Conservation (phyloP, 2,329 filamentous ascomycete genomes). For the Aspergillus glaucus region DNA sequence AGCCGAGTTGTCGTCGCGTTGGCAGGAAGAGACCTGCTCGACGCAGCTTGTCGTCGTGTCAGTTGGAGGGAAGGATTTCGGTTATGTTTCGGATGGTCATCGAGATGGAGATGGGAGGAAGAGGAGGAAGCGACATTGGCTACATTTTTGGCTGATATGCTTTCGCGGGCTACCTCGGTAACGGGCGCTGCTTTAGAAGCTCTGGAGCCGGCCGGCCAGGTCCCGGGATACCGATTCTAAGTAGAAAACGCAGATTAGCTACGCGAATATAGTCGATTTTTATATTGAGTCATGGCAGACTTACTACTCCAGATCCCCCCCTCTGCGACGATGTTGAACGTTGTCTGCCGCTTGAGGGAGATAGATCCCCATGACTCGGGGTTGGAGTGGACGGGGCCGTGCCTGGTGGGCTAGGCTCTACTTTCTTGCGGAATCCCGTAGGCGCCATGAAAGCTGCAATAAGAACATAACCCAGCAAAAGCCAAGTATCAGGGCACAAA, state of each 20-base stretch:
- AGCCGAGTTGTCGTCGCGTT: conserved; percentile 40
- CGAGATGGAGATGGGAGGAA: conserved; percentile 21
- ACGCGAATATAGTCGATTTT: conserved; percentile 1
- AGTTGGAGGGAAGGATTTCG: conserved; percentile 37
- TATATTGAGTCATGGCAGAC: conserved; percentile 6
- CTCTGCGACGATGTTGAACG: conserved; percentile 21
- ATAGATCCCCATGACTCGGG: conserved; percentile 17
- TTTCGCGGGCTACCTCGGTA: conserved; percentile 46
- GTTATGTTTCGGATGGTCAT: conserved; percentile 17
- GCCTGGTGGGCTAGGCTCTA: conserved; percentile 35
- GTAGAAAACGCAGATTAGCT: conserved; percentile 7
- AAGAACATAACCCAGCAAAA: conserved; percentile 28
- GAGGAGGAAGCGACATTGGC: conserved; percentile 29
- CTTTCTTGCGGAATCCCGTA: conserved; percentile 39
- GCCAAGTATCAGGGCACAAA: conserved; percentile 2
- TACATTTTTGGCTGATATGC: conserved; percentile 38
- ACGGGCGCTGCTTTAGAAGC: conserved; percentile 41
- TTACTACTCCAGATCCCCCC: conserved; percentile 24
- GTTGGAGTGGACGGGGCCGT: conserved; percentile 19
- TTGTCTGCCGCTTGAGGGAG: conserved; percentile 12
- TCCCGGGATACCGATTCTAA: conserved; percentile 41
- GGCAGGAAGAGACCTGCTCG: conserved; percentile 41
- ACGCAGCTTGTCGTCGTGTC: conserved; percentile 34
- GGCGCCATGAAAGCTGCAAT: conserved; percentile 28
- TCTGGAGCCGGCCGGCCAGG: conserved; percentile 37